Evolutionary conservation across 805 yeast species (phyloP), one percentile per base, ranked within the genome.

Genomic region (Babjeviella inositovora): DNA sequence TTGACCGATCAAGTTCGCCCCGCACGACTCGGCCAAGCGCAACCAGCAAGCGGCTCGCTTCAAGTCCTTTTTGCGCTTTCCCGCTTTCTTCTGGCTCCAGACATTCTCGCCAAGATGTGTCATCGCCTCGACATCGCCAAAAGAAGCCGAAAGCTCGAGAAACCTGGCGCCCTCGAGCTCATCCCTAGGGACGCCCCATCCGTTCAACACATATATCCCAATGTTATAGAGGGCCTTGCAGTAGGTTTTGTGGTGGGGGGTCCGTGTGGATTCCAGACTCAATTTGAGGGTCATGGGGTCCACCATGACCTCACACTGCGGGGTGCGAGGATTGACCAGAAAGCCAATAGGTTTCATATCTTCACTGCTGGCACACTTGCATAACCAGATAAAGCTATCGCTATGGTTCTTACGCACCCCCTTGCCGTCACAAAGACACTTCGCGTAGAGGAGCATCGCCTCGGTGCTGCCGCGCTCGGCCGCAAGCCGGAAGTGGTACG

Each of bases 81-180:
- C 55, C 5, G 37, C 36, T 2, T 74, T 60, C 32, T 66, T 70
- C 15, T 57, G 51, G 24, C 67, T 52, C 73, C 80, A 77, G n/a
- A 76, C 45, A 25, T 54, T 61, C 10, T 51, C 49, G 2, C 87
- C 92, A 18, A 80, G 65, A 28, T 70, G 67, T 13, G 68, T 51
- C 70, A 75, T 66, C 1, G 84, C 72, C 28, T 72, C 76, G 1
- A 62, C 53, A 33, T 69, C 67, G 3, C 87, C 90, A 39, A 71
- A 43, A 6, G 70, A 52, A 0, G 71, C 87, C 2, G 82, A 69
- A 35, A 64, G 58, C 28, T 74, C 75, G 22, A 74, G 47, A 32
- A 65, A 64, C 29, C 54, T 54, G 14, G 76, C 47, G 1, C 79
- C 87, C 32, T 53, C 55, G 6, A 32, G 28, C 34, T 71, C 79